These are phyloP conservation scores for Kuraishia borneana DNA, from an alignment of 805 yeast genomes.

Conservation along the genomic window DNA sequence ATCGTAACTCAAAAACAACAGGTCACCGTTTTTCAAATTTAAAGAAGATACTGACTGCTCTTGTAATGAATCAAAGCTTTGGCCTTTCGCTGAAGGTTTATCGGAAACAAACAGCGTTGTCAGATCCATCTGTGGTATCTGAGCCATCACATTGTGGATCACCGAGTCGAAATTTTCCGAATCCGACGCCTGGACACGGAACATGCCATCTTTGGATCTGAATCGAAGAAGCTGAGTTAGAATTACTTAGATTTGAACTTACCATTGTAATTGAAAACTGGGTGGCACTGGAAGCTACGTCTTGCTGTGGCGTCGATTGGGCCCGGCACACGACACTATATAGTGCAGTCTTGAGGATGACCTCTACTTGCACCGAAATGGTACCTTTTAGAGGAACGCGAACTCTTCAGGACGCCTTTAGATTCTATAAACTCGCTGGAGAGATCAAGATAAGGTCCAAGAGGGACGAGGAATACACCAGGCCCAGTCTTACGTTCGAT, in stretches of 20 bases:
- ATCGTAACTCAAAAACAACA: slow-evolving; percentile 33
- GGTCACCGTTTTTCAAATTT: slow-evolving; percentile 50
- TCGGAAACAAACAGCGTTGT: slow-evolving; percentile 27
- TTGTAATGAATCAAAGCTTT: slow-evolving; percentile 19
- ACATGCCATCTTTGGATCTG: slow-evolving; percentile 76
- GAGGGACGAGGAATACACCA: slow-evolving; percentile 5
- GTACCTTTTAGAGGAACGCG: no score
- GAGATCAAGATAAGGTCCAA: slow-evolving; percentile 4
- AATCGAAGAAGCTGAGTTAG: slow-evolving; percentile 54
- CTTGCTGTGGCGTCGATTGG: no score
- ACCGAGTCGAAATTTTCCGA: slow-evolving; percentile 9
- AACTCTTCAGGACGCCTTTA: not conserved
- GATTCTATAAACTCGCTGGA: slow-evolving; percentile 1
- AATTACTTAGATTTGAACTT: no score
- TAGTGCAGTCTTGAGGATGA: no score
- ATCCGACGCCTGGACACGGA: slow-evolving; percentile 38
- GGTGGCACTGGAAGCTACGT: no score
- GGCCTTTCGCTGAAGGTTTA: slow-evolving; percentile 32
- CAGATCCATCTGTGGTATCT: slow-evolving; percentile 22
- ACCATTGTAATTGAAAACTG: no score
- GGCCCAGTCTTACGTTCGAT: slow-evolving; percentile 10
- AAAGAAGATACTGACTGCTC: slow-evolving; percentile 24
- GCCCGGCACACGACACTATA: no score
- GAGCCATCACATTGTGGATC: slow-evolving; percentile 14
- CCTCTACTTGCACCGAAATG: no score